Base-by-base conservation (phyloP, 2,329 filamentous ascomycete species). In the Xylariaceae sp. region DNA sequence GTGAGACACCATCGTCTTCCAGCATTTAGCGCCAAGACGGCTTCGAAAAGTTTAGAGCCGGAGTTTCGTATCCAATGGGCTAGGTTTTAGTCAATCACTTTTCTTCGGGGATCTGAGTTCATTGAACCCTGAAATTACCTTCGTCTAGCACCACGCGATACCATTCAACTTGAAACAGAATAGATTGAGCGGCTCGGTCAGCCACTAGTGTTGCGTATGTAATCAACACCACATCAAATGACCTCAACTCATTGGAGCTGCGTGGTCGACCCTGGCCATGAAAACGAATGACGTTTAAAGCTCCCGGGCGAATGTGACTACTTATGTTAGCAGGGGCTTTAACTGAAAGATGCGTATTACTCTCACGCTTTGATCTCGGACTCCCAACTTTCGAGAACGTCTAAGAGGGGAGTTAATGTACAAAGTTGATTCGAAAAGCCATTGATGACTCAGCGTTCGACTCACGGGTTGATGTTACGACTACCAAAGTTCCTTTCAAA, bases 61-160 rank as follows among this genome's bases (percentile, higher is more conserved):
- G 25, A 3, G 34, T 50, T 50, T 20, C 45, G 41, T 10, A 50
- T 50, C 40, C 33, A 37, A 34, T 48, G 40, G 3, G 45, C 40
- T 47, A 29, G n/a, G 21, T 32, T 11, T 19, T n/a, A n/a, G n/a
- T n/a, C n/a, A n/a, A n/a, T n/a, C n/a, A n/a, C n/a, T n/a, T n/a
- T n/a, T n/a, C n/a, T n/a, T n/a, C n/a, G n/a, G n/a, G n/a, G 2
- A 14, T 35, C 11, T 20, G 43, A 8, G 12, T 4, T 5, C 10
- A 12, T 20, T 10, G 10, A n/a, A 17, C 11, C 17, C 11, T 22
- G n/a, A 11, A 14, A n/a, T n/a, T 48, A 48, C 46, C 42, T 38
- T 48, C 46, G 8, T 48, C 46, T 11, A 48, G 38, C 22, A 48
- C 46, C n/a, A 48, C 37, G 3, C 46, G 42, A 48, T 36, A 48